phyloP scores from a whole-genome alignment of 495 filamentous ascomycete species.

The Trichoderma reesei region DNA sequence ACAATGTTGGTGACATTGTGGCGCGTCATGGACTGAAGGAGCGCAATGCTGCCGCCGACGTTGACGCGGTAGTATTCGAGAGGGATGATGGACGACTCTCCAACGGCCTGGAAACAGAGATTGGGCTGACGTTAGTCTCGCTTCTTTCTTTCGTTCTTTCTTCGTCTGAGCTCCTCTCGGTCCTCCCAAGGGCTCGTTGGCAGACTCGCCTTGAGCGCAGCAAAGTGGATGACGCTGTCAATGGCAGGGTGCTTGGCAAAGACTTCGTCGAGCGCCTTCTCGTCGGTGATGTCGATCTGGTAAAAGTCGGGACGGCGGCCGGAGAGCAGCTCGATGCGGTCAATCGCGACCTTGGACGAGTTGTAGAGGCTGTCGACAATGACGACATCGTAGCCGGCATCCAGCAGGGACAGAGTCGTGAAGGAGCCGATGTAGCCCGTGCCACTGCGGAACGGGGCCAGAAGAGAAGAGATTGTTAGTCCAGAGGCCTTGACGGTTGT shows the following conservation, averaged over 20 bases:
- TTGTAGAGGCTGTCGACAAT: constrained; percentile 95
- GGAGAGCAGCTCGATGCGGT: constrained; percentile 86
- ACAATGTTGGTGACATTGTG: constrained; percentile 93
- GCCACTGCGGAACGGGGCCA: constrained; percentile 49
- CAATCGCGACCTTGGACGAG: constrained; percentile 76
- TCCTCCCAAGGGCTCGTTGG: too few relatives aligned
- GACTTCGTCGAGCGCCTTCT: constrained; percentile 72
- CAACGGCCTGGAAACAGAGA: constrained; percentile 59
- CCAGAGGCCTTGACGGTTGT: not conserved
- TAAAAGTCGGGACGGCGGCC: constrained; percentile 83
- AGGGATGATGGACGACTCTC: constrained; percentile 89
- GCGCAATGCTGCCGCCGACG: constrained; percentile 82
- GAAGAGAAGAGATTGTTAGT: constrained; percentile 14
- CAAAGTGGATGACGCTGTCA: constrained; percentile 97
- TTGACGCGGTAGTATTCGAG: constrained; percentile 97
- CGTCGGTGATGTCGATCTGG: constrained; percentile 79
- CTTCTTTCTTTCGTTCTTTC: not conserved
- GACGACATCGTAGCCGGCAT: constrained; percentile 92
- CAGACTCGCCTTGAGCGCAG: constrained; percentile 76
- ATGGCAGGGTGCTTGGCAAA: constrained; percentile 86
- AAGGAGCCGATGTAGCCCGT: constrained; percentile 99
- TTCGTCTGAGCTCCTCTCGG: not conserved
- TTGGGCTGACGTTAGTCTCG: not conserved
- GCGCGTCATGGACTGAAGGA: constrained; percentile 77
- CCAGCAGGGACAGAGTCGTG: constrained; percentile 81